Evolutionary conservation across 176 grass and related monocot species (phyloP).

Genomic region (Canna indica): DNA sequence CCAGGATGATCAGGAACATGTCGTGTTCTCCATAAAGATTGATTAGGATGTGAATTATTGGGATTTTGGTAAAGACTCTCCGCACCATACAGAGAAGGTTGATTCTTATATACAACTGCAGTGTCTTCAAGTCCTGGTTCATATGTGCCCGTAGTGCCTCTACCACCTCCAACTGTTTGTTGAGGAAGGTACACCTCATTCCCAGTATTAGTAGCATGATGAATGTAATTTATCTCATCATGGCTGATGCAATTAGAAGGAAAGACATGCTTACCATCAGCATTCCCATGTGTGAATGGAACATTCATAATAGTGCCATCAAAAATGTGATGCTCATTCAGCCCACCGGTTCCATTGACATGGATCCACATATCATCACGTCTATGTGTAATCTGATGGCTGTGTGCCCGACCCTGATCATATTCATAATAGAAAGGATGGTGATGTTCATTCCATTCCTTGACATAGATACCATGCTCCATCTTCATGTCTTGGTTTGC

Average conservation of each 20-base stretch:
- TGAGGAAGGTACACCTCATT: conserved; percentile 60
- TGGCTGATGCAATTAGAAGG: conserved; percentile 32
- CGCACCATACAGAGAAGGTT: conserved; percentile 50
- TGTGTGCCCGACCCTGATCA: conserved; percentile 47
- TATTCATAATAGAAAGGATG: conserved; percentile 47
- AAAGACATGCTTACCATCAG: conserved; percentile 40
- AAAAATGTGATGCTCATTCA: conserved; percentile 38
- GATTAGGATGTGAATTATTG: conserved; percentile 56
- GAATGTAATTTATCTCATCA: conserved; percentile 47
- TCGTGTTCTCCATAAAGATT: conserved; percentile 56
- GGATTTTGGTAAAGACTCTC: conserved; percentile 71
- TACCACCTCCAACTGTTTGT: conserved; percentile 32
- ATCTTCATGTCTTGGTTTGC: conserved; percentile 47
- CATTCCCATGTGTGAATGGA: conserved; percentile 40
- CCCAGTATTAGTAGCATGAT: conserved; percentile 26
- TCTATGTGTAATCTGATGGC: conserved; percentile 43
- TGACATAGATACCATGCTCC: conserved; percentile 45
- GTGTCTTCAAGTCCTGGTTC: conserved; percentile 46
- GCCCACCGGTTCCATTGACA: conserved; percentile 33
- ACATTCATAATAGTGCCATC: conserved; percentile 53
- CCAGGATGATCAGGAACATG: conserved; percentile 33
- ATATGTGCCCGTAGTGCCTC: conserved; percentile 27
- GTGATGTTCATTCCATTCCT: conserved; percentile 49
- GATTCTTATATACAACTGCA: conserved; percentile 34
- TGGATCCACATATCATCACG: conserved; percentile 49